Conservation (phyloP, 805 yeast species). For the Candida saitoana region DNA sequence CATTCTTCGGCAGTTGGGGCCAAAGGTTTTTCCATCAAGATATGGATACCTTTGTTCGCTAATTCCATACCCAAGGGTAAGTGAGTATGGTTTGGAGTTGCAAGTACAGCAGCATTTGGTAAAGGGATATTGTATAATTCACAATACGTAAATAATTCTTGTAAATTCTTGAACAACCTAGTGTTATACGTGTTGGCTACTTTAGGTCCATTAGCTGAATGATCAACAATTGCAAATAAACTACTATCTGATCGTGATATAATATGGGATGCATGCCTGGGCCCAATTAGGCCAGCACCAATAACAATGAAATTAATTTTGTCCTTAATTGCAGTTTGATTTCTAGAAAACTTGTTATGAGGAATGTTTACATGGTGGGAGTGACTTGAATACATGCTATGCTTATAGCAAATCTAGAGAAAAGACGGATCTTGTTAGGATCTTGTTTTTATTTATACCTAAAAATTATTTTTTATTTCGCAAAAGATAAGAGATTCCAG, state of each 20-base stretch:
- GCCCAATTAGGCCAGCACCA: conserved; percentile 41
- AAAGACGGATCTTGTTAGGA: neutral
- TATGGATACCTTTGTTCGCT: conserved; percentile 32
- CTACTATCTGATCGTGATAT: conserved; percentile 19
- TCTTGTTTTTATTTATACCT: neutral
- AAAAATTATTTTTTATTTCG: neutral
- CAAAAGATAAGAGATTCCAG: neutral
- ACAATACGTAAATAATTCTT: conserved; percentile 24
- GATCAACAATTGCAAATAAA: conserved; percentile 35
- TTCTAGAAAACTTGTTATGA: neutral
- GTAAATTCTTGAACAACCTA: conserved; percentile 20
- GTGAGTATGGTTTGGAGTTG: conserved; percentile 42
- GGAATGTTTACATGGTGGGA: conserved; percentile 4
- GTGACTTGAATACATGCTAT: conserved; percentile 3
- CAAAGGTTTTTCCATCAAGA: conserved; percentile 39
- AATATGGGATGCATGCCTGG: conserved; percentile 37
- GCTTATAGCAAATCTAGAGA: neutral
- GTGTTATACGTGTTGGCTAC: conserved; percentile 26
- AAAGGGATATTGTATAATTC: conserved; percentile 16
- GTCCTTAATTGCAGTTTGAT: neutral
- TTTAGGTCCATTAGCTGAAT: conserved; percentile 25
- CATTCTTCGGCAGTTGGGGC: conserved; percentile 33
- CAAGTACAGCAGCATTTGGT: conserved; percentile 39
- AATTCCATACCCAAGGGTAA: conserved; percentile 28
- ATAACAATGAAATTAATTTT: conserved; percentile 21